Percentiles rank a stretch among this genome's conserved stretches.
Evolutionary conservation across 164 flowering plant genomes (phyloP).

Genomic region (Umbilicus rupestris): DNA sequence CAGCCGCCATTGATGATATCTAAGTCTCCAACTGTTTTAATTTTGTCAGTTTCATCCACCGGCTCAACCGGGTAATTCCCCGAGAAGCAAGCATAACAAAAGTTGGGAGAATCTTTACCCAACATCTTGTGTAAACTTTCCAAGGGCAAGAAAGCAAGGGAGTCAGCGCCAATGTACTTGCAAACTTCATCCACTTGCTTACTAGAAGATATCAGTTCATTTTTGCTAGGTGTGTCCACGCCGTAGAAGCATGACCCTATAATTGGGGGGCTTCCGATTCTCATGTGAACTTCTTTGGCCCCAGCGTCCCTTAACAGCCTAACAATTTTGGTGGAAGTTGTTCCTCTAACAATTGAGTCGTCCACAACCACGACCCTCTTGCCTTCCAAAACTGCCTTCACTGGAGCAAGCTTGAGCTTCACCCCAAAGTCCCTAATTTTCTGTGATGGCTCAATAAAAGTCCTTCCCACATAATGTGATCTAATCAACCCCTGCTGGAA

Average conservation of each 20-base stretch:
- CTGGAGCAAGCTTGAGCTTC: conserved; percentile 79
- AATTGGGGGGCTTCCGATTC: conserved; percentile 90
- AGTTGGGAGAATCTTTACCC: conserved; percentile 38
- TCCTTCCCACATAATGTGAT: conserved; percentile 85
- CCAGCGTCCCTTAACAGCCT: conserved; percentile 82
- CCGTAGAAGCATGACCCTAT: conserved; percentile 84
- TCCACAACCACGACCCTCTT: conserved; percentile 93
- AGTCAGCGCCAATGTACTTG: conserved; percentile 62
- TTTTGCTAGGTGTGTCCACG: conserved; percentile 72
- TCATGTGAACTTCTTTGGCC: conserved; percentile 90
- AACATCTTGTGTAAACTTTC: conserved; percentile 49
- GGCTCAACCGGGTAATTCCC: conserved; percentile 75
- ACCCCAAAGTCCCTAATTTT: conserved; percentile 86
- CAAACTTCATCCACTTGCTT: conserved; percentile 68
- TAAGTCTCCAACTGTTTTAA: conserved; percentile 46
- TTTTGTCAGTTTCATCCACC: conserved; percentile 33
- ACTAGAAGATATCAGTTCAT: conserved; percentile 73
- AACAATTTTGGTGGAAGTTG: conserved; percentile 81
- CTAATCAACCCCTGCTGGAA: conserved; percentile 74
- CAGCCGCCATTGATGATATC: conserved; percentile 41
- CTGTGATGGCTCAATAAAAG: conserved; percentile 88
- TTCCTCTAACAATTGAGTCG: conserved; percentile 91
- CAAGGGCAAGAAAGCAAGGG: conserved; percentile 65
- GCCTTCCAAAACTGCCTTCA: conserved; percentile 63
- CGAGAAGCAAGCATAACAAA: conserved; percentile 85